A percentile compares a stretch with the other conserved stretches of the same genome.
Conservation (phyloP, 164 flowering plant species). For the Chloranthus sessilifolius region DNA sequence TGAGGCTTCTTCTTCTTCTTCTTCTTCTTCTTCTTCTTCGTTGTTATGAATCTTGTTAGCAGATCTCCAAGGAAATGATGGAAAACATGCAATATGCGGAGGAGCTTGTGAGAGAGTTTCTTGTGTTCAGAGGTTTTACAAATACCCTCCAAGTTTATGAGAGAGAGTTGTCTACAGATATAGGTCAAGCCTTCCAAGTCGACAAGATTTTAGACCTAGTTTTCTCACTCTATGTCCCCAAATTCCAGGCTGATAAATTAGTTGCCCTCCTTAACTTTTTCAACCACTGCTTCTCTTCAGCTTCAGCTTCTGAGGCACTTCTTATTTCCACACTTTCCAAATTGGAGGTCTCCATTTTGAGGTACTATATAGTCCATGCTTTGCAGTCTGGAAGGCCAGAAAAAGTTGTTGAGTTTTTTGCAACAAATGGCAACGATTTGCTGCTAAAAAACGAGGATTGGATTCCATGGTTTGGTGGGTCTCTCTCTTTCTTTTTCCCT, state of each 20-base stretch:
- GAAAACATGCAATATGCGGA: constrained; percentile 86
- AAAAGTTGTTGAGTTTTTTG: constrained; percentile 68
- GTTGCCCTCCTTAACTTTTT: constrained; percentile 58
- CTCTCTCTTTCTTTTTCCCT: constrained; percentile 1
- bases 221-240: constrained; percentile 66
- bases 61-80: constrained; percentile 28
- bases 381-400: constrained; percentile 56
- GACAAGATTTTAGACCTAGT: constrained; percentile 73
- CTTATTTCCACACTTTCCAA: constrained; percentile 45
- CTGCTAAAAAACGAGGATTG: constrained; percentile 57
- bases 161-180: constrained; percentile 64
- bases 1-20: no score
- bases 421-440: constrained; percentile 52
- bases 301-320: constrained; percentile 37
- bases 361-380: constrained; percentile 68
- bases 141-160: constrained; percentile 69
- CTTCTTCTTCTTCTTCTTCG: no score
- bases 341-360: constrained; percentile 65
- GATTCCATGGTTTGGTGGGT: constrained; percentile 89
- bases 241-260: constrained; percentile 59
- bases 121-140: constrained; percentile 86
- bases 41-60: no score
- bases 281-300: constrained; percentile 60
- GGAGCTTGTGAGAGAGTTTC: constrained; percentile 87
- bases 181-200: constrained; percentile 85